Percentiles rank a stretch among this genome's conserved stretches.
Conservation (phyloP, 1,284 basidiomycete species). For the Chalciporus sp. region DNA sequence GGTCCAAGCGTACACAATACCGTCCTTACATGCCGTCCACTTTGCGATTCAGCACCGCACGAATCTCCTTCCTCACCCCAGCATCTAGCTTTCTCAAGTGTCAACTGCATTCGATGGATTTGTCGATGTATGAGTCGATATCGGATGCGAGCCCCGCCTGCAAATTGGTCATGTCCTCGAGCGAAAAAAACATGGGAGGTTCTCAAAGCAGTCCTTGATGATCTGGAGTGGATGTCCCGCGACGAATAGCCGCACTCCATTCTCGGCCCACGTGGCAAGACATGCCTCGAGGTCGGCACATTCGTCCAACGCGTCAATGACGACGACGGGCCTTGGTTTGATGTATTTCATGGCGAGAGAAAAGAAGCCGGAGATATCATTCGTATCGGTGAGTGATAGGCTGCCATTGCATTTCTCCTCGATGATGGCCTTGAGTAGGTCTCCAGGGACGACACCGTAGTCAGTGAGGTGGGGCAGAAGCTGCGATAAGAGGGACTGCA, state of each 20-base stretch:
- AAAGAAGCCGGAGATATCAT: not conserved
- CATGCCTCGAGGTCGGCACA: not conserved
- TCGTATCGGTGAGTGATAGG: too few species aligned
- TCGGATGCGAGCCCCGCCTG: not conserved
- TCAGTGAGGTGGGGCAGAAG: not conserved
- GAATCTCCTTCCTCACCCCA: not conserved
- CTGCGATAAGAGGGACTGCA: conserved; percentile 11
- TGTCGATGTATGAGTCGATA: not conserved
- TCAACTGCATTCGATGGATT: not conserved
- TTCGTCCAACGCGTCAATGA: conserved; percentile 11
- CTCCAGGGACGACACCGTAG: not conserved
- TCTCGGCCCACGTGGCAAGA: not conserved
- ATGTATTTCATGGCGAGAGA: not conserved
- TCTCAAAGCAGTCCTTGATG: not conserved
- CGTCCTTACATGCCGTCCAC: not conserved
- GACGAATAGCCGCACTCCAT: not conserved
- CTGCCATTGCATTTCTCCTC: not conserved
- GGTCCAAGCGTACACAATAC: not conserved
- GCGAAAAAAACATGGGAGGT: not conserved
- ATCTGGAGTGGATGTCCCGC: not conserved
- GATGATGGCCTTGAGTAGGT: not conserved
- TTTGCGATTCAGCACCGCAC: not conserved
- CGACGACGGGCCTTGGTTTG: not conserved
- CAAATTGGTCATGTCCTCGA: not conserved
- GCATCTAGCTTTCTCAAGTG: not conserved